phyloP scores from a whole-genome alignment of 345 rosid species.

The Carallia brachiata region DNA sequence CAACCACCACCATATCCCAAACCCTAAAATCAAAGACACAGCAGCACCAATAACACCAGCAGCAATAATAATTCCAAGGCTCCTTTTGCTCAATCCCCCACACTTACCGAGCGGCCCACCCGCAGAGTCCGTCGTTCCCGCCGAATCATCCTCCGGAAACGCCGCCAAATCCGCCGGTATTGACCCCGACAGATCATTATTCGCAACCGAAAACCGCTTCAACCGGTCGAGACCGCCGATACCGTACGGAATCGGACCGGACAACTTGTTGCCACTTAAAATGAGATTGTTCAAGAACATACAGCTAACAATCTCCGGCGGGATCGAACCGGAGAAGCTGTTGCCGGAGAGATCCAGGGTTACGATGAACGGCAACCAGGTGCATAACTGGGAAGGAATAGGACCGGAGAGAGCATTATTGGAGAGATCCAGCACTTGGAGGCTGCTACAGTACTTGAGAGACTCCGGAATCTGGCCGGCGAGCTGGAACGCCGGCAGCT shows the following conservation, averaged over 20 bases:
- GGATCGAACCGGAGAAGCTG: slow-evolving; percentile 58
- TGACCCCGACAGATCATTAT: slow-evolving; percentile 61
- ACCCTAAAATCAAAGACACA: slow-evolving; percentile 61
- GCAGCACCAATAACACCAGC: slow-evolving; percentile 89
- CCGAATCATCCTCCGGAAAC: slow-evolving; percentile 38
- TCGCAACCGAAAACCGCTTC: slow-evolving; percentile 57
- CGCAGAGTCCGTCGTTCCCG: slow-evolving; percentile 80
- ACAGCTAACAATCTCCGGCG: slow-evolving; percentile 63
- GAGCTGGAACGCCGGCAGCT: slow-evolving; percentile 55
- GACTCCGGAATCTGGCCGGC: slow-evolving; percentile 64
- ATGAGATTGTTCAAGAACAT: slow-evolving; percentile 52
- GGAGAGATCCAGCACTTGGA: slow-evolving; percentile 74
- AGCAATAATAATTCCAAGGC: slow-evolving; percentile 65
- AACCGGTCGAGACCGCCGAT: slow-evolving; percentile 62
- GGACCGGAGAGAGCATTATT: slow-evolving; percentile 56
- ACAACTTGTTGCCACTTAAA: slow-evolving; percentile 46
- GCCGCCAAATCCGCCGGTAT: slow-evolving; percentile 44
- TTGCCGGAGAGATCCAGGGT: slow-evolving; percentile 68
- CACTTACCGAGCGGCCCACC: slow-evolving; percentile 60
- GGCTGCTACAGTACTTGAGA: slow-evolving; percentile 54
- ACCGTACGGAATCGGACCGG: slow-evolving; percentile 55
- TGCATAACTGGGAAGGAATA: slow-evolving; percentile 59
- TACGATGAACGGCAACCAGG: slow-evolving; percentile 76
- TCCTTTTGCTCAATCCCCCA: slow-evolving; percentile 72
- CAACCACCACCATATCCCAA: slow-evolving; percentile 93